phyloP scores from a whole-genome alignment of 2,329 filamentous ascomycete species.

The Sordariomycetes sp. region DNA sequence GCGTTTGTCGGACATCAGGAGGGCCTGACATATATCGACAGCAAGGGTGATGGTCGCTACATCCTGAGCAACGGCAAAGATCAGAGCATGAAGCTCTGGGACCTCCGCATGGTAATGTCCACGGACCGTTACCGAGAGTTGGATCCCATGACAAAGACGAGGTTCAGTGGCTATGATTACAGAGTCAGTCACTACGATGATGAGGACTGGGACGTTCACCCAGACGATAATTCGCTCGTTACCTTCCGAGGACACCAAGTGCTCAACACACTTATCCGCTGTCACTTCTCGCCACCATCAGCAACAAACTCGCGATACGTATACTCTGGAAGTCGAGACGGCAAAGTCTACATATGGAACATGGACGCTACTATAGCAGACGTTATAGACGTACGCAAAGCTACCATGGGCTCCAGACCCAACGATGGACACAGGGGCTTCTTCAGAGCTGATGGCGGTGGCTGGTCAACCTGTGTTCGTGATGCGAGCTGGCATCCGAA shows the following conservation, averaged over 20 bases:
- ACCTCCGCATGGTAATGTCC: constrained; percentile 80
- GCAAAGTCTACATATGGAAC: constrained; percentile 87
- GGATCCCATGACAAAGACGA: constrained; percentile 44
- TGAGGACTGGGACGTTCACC: constrained; percentile 47
- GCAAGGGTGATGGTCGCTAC: constrained; percentile 66
- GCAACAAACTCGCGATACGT: constrained; percentile 88
- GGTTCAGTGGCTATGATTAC: constrained; percentile 61
- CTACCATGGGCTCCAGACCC: constrained; percentile 56
- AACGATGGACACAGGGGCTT: constrained; percentile 46
- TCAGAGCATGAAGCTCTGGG: constrained; percentile 96
- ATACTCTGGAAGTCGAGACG: constrained; percentile 84
- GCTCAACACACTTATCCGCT: constrained; percentile 82
- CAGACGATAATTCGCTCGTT: constrained; percentile 85
- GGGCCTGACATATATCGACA: constrained; percentile 60
- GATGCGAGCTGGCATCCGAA: constrained; percentile 89
- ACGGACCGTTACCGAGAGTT: constrained; percentile 52
- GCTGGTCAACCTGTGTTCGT: constrained; percentile 71
- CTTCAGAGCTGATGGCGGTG: constrained; percentile 36
- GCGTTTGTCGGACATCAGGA: constrained; percentile 60
- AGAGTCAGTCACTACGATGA: constrained; percentile 59
- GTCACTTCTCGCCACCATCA: constrained; percentile 83
- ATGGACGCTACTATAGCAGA: constrained; percentile 77
- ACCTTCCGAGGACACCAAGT: constrained; percentile 90
- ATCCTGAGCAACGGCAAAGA: constrained; percentile 93
- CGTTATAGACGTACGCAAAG: constrained; percentile 66